Evolutionary conservation across 768 basidiomycete genomes (phyloP).

Genomic region (Kwoniella newhampshirensis): DNA sequence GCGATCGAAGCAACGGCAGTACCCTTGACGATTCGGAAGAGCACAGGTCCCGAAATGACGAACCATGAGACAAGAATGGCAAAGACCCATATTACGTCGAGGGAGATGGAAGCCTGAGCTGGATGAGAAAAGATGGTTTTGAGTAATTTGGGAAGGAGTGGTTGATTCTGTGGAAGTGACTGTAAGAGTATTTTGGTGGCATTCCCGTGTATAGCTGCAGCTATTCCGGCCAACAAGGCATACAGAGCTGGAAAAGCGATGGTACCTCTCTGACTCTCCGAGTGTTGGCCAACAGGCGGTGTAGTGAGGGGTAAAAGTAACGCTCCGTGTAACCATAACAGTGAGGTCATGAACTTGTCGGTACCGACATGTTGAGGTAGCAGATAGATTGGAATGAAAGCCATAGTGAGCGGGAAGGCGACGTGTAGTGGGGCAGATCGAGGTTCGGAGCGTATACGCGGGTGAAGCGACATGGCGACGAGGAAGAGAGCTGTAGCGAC

Average conservation of each 20-base stretch:
- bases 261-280: neutral
- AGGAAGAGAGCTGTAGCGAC: constrained; percentile 68
- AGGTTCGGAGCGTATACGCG: constrained; percentile 9
- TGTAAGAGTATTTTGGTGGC: constrained; percentile 40
- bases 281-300: constrained; percentile 2
- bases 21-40: constrained; percentile 15
- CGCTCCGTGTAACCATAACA: constrained; percentile 64
- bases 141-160: constrained; percentile 15
- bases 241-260: constrained; percentile 53
- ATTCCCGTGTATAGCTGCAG: constrained; percentile 55
- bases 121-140: constrained; percentile 57
- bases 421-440: constrained; percentile 7
- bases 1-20: constrained; percentile 11
- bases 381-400: constrained; percentile 57
- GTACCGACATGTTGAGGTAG: constrained; percentile 57
- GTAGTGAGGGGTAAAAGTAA: constrained; percentile 61
- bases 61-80: constrained; percentile 35
- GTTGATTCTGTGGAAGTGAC: constrained; percentile 22
- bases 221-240: constrained; percentile 50
- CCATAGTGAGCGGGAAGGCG: constrained; percentile 54
- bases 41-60: constrained; percentile 17
- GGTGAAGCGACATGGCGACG: constrained; percentile 57
- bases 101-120: constrained; percentile 66
- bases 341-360: constrained; percentile 61
- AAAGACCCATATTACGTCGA: constrained; percentile 62